Base-by-base conservation (phyloP, 1,284 basidiomycete species). In the Boletus albobrunnescens region DNA sequence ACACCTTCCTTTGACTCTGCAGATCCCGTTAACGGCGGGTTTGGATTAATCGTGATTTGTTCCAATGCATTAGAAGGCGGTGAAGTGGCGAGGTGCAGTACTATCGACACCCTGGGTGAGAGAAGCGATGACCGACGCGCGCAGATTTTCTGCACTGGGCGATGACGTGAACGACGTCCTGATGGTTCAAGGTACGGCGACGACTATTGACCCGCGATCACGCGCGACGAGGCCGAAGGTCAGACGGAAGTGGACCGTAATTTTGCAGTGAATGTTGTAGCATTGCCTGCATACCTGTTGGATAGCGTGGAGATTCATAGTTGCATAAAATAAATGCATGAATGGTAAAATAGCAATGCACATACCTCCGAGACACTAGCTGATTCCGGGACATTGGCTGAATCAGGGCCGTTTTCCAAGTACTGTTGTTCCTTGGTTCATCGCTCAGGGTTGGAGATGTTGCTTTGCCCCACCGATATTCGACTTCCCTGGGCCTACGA, bases 251-350 rank as follows among this genome's bases (percentile, higher is more conserved):
- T 12, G 83, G 81, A 0, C 77, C 77, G 46, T 78, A 90, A 45
- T 71, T 83, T 63, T 84, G 74, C 38, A 84, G 70, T 0, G 87
- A 89, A 42, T 88, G 79, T 47, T 87, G 77, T 1, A 90, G 71
- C 47, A 91, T 67, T 0, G 82, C 84, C 54, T 78, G 76, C 81
- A 90, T 88, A 12, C 75, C 82, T 3, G 72, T 69, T 6, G 76
- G 77, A 56, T 85, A 72, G 2, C 65, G 66, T 4, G 87, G 87
- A 30, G 84, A 85, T 28, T 81, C 68, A n/a, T n/a, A n/a, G n/a
- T n/a, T n/a, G n/a, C n/a, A n/a, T n/a, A n/a, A n/a, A n/a, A n/a
- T n/a, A n/a, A n/a, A n/a, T n/a, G n/a, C n/a, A n/a, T n/a, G n/a
- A n/a, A n/a, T n/a, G n/a, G n/a, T n/a, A n/a, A n/a, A n/a, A n/a